phyloP scores from a whole-genome alignment of 2,329 filamentous ascomycete species.

The Trichoderma hamatum region DNA sequence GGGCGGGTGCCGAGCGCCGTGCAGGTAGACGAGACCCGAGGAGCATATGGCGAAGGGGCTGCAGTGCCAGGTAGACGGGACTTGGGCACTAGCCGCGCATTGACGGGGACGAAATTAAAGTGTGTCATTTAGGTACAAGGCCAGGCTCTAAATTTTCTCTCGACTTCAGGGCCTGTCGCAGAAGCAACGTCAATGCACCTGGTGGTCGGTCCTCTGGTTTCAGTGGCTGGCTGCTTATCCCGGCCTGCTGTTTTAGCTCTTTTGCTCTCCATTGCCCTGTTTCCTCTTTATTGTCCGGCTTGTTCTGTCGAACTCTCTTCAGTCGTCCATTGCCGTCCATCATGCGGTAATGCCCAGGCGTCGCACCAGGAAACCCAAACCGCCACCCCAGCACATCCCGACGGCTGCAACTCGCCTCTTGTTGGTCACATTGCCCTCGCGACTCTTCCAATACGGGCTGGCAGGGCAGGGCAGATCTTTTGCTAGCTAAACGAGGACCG shows the following conservation, averaged over 20 bases:
- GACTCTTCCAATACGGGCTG: constrained; percentile 14
- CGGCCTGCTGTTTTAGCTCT: not conserved
- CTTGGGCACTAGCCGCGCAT: constrained; percentile 17
- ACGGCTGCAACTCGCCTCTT: constrained; percentile 11
- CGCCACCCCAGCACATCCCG: not conserved
- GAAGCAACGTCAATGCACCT: not conserved
- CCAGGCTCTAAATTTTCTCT: not conserved
- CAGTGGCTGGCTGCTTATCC: not conserved
- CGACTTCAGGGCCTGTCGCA: constrained; percentile 12
- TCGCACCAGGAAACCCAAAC: not conserved
- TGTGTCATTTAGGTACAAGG: constrained; percentile 21
- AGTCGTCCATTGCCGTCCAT: not conserved
- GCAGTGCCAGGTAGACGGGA: constrained; percentile 4
- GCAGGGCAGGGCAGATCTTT: constrained; percentile 19
- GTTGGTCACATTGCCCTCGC: not conserved
- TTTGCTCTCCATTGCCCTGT: not conserved
- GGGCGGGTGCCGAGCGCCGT: constrained; percentile 4
- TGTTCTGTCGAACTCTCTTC: not conserved
- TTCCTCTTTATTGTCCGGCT: not conserved
- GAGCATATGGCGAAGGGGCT: not conserved
- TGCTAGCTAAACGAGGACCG: not conserved
- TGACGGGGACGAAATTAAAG: constrained; percentile 22
- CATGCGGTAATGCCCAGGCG: not conserved
- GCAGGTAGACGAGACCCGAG: constrained; percentile 10
- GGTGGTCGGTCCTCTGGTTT: not conserved